Percentiles rank a stretch among this genome's conserved stretches.
phyloP scores from a whole-genome alignment of 2,329 filamentous ascomycete species.

The Sporothrix dimorphospora region DNA sequence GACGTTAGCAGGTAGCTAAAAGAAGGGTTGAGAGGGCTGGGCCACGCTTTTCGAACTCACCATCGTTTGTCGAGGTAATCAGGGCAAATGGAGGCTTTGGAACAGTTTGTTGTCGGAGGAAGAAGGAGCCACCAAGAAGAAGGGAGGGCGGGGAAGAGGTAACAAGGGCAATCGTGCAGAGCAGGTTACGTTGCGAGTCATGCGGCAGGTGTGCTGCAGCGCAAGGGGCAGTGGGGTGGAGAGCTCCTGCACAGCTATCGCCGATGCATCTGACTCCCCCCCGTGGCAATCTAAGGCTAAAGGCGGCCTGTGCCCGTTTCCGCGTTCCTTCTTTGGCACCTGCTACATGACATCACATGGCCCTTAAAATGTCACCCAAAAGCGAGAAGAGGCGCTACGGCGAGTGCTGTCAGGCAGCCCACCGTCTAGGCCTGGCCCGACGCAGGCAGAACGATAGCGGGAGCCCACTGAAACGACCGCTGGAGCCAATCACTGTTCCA shows the following conservation, averaged over 20 bases:
- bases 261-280: background rate
- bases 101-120: background rate
- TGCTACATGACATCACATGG: constrained; percentile 27
- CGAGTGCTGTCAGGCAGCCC: background rate
- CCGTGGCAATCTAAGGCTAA: background rate
- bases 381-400: background rate
- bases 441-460: background rate
- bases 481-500: constrained; percentile 10
- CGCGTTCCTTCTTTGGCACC: background rate
- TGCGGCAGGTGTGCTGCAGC: constrained; percentile 12
- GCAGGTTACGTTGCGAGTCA: constrained; percentile 9
- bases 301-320: constrained; percentile 10
- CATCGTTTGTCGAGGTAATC: constrained; percentile 23
- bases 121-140: background rate
- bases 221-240: constrained; percentile 18
- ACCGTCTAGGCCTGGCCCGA: background rate
- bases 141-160: background rate
- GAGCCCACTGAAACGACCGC: background rate
- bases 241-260: constrained; percentile 19
- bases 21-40: background rate
- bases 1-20: constrained; percentile 7
- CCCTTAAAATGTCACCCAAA: background rate
- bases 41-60: constrained; percentile 10
- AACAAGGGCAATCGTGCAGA: background rate
- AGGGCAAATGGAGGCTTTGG: too few species aligned